Conservation (phyloP, 768 basidiomycete species). For the Tephrocybe rancida region DNA sequence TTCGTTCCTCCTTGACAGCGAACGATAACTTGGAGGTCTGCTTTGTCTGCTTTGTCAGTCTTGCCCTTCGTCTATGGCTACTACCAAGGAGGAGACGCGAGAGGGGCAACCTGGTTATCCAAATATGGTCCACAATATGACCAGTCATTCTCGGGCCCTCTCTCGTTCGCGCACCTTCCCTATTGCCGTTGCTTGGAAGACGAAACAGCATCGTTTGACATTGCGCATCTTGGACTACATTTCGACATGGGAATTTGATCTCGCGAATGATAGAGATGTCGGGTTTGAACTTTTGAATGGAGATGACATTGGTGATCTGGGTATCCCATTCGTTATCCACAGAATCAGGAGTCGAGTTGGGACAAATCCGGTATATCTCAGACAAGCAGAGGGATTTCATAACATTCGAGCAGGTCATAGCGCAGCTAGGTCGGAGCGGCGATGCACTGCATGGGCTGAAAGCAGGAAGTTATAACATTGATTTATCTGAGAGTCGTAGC, state of each 20-base stretch:
- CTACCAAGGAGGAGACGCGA: slow-evolving; percentile 13
- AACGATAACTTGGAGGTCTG: not conserved
- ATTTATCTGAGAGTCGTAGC: too few relatives aligned
- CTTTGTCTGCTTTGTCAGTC: not conserved
- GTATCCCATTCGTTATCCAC: slow-evolving; percentile 66
- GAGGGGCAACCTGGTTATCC: slow-evolving; percentile 54
- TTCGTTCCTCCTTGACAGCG: too few relatives aligned
- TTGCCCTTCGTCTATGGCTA: not conserved
- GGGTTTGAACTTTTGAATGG: slow-evolving; percentile 82
- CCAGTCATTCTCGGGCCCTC: slow-evolving; percentile 76
- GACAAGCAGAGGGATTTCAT: too few relatives aligned
- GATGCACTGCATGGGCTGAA: too few relatives aligned
- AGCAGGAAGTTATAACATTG: too few relatives aligned
- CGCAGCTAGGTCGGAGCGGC: too few relatives aligned
- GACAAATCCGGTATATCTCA: slow-evolving; percentile 75
- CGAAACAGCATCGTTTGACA: slow-evolving; percentile 56
- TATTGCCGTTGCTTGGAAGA: slow-evolving; percentile 74
- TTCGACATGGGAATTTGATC: slow-evolving; percentile 77
- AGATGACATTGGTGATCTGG: slow-evolving; percentile 84
- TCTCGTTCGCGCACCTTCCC: slow-evolving; percentile 82
- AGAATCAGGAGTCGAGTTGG: slow-evolving; percentile 76
- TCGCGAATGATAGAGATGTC: slow-evolving; percentile 68
- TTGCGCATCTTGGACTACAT: slow-evolving; percentile 81
- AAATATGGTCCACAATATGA: slow-evolving; percentile 81
- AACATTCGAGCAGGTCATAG: too few relatives aligned